These are phyloP conservation scores for Lentinula edodes DNA, from an alignment of 768 basidiomycete species.

Conservation along the genomic window DNA sequence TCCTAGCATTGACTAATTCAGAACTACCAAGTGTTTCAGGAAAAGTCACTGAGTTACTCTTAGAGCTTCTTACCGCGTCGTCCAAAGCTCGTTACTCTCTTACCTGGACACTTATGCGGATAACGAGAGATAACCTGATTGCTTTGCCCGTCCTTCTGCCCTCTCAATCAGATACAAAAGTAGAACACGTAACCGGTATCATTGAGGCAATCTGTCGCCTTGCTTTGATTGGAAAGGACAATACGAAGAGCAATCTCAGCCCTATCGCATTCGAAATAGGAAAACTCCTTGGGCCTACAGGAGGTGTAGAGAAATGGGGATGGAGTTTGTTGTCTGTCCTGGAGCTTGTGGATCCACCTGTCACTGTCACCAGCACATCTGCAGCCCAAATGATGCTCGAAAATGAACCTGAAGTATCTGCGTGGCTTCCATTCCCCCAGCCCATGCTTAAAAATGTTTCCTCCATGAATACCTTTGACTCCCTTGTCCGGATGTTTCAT, in stretches of 20 bases:
- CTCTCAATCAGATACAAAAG: constrained; percentile 67
- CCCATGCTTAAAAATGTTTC: constrained; percentile 50
- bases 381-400: constrained; percentile 56
- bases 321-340: constrained; percentile 81
- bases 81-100: constrained; percentile 39
- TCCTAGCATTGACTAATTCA: constrained; percentile 69
- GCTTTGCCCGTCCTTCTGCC: constrained; percentile 69
- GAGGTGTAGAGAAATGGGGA: constrained; percentile 90
- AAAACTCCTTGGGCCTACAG: constrained; percentile 70
- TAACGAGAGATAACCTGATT: constrained; percentile 58
- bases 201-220: constrained; percentile 68
- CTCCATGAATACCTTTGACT: constrained; percentile 42
- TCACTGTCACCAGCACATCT: constrained; percentile 41
- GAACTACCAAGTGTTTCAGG: constrained; percentile 46
- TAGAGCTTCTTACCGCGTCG: constrained; percentile 35
- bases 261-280: constrained; percentile 50
- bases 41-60: constrained; percentile 42
- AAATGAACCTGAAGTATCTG: constrained; percentile 30
- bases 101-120: constrained; percentile 53
- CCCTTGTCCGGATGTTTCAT: constrained; percentile 69
- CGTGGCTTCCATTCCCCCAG: constrained; percentile 50
- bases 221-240: constrained; percentile 17
- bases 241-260: constrained; percentile 20
- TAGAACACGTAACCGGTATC: constrained; percentile 61
- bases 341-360: constrained; percentile 57